Conservation (phyloP, 345 rosid species). For the Hibiscus tridactylites region DNA sequence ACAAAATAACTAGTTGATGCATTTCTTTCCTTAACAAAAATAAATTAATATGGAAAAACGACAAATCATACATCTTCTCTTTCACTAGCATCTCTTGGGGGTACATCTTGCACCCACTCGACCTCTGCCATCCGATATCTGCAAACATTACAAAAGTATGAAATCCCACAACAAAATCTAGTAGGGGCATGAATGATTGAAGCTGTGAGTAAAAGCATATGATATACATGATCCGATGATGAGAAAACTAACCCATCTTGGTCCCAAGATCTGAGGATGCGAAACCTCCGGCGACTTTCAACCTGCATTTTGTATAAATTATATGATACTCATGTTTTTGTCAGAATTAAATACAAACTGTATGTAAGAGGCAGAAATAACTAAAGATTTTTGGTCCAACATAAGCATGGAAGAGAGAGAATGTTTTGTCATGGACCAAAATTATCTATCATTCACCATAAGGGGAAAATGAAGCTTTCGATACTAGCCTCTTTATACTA, state of each 20-base stretch:
- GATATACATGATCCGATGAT: background rate
- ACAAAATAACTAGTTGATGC: background rate
- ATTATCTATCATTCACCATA: background rate
- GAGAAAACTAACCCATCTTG: conserved; percentile 84
- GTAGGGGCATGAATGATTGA: background rate
- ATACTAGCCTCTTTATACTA: background rate
- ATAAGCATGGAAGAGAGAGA: background rate
- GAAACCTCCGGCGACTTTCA: conserved; percentile 84
- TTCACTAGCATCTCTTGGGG: conserved; percentile 36
- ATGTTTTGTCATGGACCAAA: background rate
- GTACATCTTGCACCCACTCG: conserved; percentile 75
- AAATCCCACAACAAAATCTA: conserved; percentile 4
- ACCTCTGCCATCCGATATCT: conserved; percentile 92
- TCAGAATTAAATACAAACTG: background rate
- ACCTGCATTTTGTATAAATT: conserved; percentile 31
- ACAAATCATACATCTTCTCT: conserved; percentile 43
- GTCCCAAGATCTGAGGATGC: conserved; percentile 67
- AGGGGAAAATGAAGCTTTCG: background rate
- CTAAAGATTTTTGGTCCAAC: background rate
- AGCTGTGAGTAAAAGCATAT: background rate
- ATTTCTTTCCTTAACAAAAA: background rate
- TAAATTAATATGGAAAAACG: background rate
- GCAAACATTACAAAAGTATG: conserved; percentile 12
- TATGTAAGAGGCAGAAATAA: background rate
- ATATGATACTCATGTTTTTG: background rate